Evolutionary conservation across 2,329 filamentous ascomycete genomes (phyloP), one percentile per base, ranked within the genome.

Genomic region (Juglanconis sp.): DNA sequence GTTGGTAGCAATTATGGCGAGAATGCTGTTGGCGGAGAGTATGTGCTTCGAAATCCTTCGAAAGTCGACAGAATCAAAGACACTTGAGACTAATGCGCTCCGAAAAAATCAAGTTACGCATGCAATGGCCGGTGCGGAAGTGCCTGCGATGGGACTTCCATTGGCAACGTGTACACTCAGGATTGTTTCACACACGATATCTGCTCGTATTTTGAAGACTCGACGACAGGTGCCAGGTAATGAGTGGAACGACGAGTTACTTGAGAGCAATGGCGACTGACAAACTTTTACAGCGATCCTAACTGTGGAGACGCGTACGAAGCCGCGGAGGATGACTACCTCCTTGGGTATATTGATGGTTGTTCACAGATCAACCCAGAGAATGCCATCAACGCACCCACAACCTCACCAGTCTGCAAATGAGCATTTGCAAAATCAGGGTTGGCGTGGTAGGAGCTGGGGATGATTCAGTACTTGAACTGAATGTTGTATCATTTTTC

Each of bases 171-270:
- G 4, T 81, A 81, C 59, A 81, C 79, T 0, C 79, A 80, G 62
- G 77, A 81, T 53, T 81, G 79, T 65, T 81, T 78, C 64, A 76
- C 74, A 0, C 79, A 81, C 57, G 79, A 81, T 53, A 75, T 81
- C 11, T 82, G 79, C 66, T 80, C 77, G 4, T 81, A 77, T 63
- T 81, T 81, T 61, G 75, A 81, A 35, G 76, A 76, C 54, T 77
- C 79, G 1, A 75, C 69, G n/a, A 77, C 77, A 7, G 79, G 79
- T 2, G 69, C 76, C 0, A 77, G 73, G 79, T 79, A 66, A 42
- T 42, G 38, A 6, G 17, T 24, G 17, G 17, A 24, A 24, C 17
- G 17, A 24, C 17, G 17, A 24, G 17, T 24, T 42, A 7, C 10
- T 13, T 42, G 10, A 15, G 38, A 4, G 4, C 38, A 6, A 15